A percentile compares a stretch with the other conserved stretches of the same genome.
These are phyloP conservation scores for Agroathelia rolfsii DNA, from an alignment of 1,284 basidiomycete species.

Conservation along the genomic window DNA sequence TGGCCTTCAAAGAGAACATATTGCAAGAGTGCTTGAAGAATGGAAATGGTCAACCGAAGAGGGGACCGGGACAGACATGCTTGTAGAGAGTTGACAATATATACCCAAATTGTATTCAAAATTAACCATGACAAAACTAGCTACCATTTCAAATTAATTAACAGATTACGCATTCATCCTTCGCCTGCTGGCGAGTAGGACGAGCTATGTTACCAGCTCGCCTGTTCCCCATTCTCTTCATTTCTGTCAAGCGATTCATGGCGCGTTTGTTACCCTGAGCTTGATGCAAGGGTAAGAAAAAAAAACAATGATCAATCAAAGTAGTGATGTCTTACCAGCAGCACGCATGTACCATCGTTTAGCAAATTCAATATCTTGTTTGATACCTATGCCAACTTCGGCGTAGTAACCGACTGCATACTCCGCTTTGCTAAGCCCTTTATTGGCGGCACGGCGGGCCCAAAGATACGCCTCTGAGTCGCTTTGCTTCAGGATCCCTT, in stretches of 20 bases:
- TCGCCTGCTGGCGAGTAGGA: constrained; percentile 86
- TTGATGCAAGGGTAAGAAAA: constrained; percentile 21
- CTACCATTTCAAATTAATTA: no score
- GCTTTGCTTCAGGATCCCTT: constrained; percentile 93
- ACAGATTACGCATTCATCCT: constrained; percentile 83
- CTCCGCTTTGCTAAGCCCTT: constrained; percentile 88
- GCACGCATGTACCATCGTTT: constrained; percentile 99
- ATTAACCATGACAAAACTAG: no score
- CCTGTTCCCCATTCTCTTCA: constrained; percentile 72
- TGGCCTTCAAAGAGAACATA: constrained; percentile 57
- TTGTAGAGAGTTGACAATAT: no score
- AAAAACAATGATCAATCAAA: constrained; percentile 1
- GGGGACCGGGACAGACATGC: no score
- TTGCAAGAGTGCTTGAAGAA: constrained; percentile 56
- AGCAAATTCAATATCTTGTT: constrained; percentile 91
- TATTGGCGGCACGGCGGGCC: constrained; percentile 89
- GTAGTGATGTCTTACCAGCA: constrained; percentile 56
- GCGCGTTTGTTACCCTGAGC: constrained; percentile 93
- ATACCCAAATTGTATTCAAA: no score
- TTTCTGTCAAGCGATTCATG: constrained; percentile 90
- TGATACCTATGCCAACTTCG: constrained; percentile 96
- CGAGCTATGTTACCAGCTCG: constrained; percentile 63
- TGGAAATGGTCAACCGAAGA: constrained; percentile 42
- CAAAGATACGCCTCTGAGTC: constrained; percentile 97
- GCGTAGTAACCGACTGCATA: constrained; percentile 97